A percentile compares a stretch with the other conserved stretches of the same genome.
These are phyloP conservation scores for Naganishia albida DNA, from an alignment of 1,284 basidiomycete species.

Conservation along the genomic window DNA sequence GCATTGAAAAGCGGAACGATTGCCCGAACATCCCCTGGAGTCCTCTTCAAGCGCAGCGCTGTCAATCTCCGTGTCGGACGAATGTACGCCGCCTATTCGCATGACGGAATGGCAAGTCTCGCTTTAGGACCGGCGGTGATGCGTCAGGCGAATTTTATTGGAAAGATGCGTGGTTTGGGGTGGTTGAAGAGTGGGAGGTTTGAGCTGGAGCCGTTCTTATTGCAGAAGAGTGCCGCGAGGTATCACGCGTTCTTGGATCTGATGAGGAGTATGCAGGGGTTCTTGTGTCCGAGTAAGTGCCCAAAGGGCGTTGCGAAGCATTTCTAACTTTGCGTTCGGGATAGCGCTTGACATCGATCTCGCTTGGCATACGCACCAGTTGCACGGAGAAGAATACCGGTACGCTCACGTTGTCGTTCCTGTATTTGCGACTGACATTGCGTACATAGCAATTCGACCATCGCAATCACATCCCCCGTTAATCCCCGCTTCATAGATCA, in stretches of 20 bases:
- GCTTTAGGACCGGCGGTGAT: conserved; percentile 42
- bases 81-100: conserved; percentile 32
- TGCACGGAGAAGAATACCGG: conserved; percentile 41
- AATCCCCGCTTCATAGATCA: conserved; percentile 33
- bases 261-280: conserved; percentile 34
- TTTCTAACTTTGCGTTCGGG: background rate
- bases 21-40: background rate
- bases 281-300: conserved; percentile 33
- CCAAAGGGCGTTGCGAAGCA: background rate
- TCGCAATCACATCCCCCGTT: conserved; percentile 11
- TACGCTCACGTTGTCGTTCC: background rate
- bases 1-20: conserved; percentile 13
- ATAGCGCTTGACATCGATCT: conserved; percentile 48
- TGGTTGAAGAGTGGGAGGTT: conserved; percentile 40
- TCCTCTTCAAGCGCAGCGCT: conserved; percentile 4
- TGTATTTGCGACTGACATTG: background rate
- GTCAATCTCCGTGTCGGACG: conserved; percentile 14
- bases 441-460: background rate
- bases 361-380: conserved; percentile 53
- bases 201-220: conserved; percentile 31
- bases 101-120: conserved; percentile 38
- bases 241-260: conserved; percentile 50
- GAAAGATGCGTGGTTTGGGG: conserved; percentile 38
- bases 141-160: conserved; percentile 42
- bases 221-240: conserved; percentile 43